A percentile compares a stretch with the other conserved stretches of the same genome.
phyloP scores from a whole-genome alignment of 2,329 filamentous ascomycete species.

The Neodidymelliopsis sp. region DNA sequence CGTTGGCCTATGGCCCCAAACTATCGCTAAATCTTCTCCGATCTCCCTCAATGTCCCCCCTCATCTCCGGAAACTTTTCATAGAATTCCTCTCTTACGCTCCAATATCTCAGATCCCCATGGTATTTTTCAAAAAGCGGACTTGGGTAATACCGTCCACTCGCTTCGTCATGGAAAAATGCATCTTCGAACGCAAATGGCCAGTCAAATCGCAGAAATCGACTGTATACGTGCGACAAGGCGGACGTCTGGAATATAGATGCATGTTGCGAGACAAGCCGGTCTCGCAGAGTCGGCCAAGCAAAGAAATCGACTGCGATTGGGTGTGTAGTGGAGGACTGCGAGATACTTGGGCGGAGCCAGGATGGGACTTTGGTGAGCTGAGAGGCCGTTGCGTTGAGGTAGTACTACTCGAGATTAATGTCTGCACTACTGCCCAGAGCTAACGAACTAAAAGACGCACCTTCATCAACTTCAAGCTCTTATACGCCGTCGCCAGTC shows the following conservation, averaged over 20 bases:
- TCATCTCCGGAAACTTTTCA: constrained; percentile 40
- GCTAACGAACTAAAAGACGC: no score
- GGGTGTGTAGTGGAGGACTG: constrained; percentile 39
- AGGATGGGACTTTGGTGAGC: constrained; percentile 37
- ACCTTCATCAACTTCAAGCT: constrained; percentile 47
- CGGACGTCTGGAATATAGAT: constrained; percentile 29
- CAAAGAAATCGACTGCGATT: constrained; percentile 44
- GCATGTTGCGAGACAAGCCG: constrained; percentile 36
- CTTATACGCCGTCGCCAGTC: constrained; percentile 41
- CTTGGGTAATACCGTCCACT: constrained; percentile 26
- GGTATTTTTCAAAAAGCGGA: constrained; percentile 43
- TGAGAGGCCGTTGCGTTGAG: constrained; percentile 37
- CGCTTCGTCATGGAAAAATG: constrained; percentile 37
- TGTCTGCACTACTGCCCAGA: no score
- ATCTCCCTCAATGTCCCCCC: constrained; percentile 42
- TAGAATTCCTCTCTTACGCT: constrained; percentile 36
- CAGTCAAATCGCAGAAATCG: constrained; percentile 41
- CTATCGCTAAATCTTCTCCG: constrained; percentile 20
- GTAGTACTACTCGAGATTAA: constrained; percentile 35
- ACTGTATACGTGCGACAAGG: constrained; percentile 34
- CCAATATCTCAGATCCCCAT: constrained; percentile 39
- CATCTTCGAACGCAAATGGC: constrained; percentile 44
- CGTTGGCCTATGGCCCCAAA: no score
- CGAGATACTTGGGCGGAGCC: constrained; percentile 33
- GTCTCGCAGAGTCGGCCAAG: constrained; percentile 43